Conservation (phyloP, 768 basidiomycete species). For the Chlorophyllum brunneum region DNA sequence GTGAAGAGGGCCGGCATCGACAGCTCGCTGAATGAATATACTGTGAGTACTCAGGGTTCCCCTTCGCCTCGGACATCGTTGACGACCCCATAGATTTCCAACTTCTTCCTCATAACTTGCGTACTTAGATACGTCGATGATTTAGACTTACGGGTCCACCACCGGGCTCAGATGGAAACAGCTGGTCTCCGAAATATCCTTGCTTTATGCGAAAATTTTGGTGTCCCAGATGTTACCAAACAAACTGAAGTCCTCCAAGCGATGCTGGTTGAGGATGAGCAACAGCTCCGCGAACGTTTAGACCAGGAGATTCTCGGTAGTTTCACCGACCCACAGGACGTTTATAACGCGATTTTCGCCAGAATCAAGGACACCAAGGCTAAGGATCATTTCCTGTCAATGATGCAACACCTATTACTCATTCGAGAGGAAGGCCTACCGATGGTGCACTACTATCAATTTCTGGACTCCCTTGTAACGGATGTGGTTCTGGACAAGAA, state of each 20-base stretch:
- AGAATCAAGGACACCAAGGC: slow-evolving; percentile 78
- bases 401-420: slow-evolving; percentile 89
- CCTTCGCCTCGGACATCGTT: background rate
- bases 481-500: slow-evolving; percentile 94
- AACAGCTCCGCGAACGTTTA: slow-evolving; percentile 63
- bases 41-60: slow-evolving; percentile 46
- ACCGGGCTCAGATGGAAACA: slow-evolving; percentile 86
- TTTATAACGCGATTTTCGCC: slow-evolving; percentile 78
- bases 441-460: slow-evolving; percentile 84
- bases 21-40: slow-evolving; percentile 76
- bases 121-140: slow-evolving; percentile 68
- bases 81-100: slow-evolving; percentile 47
- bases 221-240: slow-evolving; percentile 58
- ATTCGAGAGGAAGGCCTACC: slow-evolving; percentile 85
- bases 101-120: slow-evolving; percentile 68
- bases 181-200: slow-evolving; percentile 78
- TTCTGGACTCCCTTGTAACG: slow-evolving; percentile 85
- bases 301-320: slow-evolving; percentile 75
- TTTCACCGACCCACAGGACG: slow-evolving; percentile 78
- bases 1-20: slow-evolving; percentile 66
- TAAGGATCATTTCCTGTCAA: slow-evolving; percentile 82
- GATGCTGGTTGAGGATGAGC: slow-evolving; percentile 72
- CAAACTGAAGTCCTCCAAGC: slow-evolving; percentile 60
- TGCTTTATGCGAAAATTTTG: slow-evolving; percentile 62
- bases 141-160: slow-evolving; percentile 79